Conservation (phyloP, 805 yeast species). For the Candida oleophila region DNA sequence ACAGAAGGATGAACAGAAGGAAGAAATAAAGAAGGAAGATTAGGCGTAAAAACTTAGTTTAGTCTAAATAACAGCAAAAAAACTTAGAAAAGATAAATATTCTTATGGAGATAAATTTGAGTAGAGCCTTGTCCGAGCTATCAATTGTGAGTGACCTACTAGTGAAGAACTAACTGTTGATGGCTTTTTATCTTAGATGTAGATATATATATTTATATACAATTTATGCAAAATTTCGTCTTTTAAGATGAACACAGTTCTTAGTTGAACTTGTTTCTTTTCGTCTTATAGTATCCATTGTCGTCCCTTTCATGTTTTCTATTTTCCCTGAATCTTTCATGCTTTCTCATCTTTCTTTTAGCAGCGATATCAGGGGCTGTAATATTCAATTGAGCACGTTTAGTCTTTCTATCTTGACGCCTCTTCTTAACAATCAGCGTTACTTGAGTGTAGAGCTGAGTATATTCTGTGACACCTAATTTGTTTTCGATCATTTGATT, state of each 20-base stretch:
- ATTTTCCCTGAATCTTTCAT: constrained; percentile 72
- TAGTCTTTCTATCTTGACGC: constrained; percentile 74
- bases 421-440: constrained; percentile 56
- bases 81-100: not conserved
- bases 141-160: no score
- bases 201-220: no score
- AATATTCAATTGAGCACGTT: constrained; percentile 72
- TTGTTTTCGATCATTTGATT: constrained; percentile 63
- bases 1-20: not conserved
- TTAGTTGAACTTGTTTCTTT: constrained; percentile 30
- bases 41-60: not conserved
- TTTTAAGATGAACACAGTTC: not conserved
- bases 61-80: no score
- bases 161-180: no score
- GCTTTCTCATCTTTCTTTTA: constrained; percentile 71
- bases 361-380: constrained; percentile 84
- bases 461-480: constrained; percentile 70
- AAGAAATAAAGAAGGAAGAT: not conserved
- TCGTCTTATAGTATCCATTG: constrained; percentile 70
- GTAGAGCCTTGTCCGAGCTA: no score
- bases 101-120: no score
- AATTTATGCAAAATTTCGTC: not conserved
- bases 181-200: no score
- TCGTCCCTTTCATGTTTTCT: constrained; percentile 74
- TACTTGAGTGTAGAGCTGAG: constrained; percentile 61